Evolutionary conservation across 2,329 filamentous ascomycete species (phyloP).

Genomic region (Xylaria digitata): DNA sequence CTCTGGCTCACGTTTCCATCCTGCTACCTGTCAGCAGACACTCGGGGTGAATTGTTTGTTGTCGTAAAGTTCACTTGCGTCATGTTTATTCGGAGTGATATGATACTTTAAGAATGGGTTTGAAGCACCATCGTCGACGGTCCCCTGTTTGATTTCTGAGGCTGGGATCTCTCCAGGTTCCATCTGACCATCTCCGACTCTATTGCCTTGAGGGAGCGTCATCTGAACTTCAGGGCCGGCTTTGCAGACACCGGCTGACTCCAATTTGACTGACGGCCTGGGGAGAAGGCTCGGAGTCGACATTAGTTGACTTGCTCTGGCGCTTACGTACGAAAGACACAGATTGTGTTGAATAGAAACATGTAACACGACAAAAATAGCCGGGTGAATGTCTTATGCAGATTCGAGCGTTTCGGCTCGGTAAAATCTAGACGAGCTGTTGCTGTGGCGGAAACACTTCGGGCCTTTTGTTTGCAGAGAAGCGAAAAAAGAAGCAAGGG

Average conservation of each 20-base stretch:
- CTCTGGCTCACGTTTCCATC: slow-evolving; percentile 1
- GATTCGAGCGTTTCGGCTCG: background rate
- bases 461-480: background rate
- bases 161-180: slow-evolving; percentile 23
- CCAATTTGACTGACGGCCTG: background rate
- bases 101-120: slow-evolving; percentile 10
- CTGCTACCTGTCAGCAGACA: slow-evolving; percentile 18
- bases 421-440: background rate
- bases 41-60: background rate
- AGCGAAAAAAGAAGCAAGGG: background rate
- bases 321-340: background rate
- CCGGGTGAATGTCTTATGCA: background rate
- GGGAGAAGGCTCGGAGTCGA: background rate
- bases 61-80: slow-evolving; percentile 15
- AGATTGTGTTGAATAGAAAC: background rate
- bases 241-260: background rate
- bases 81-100: background rate
- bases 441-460: background rate
- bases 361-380: background rate
- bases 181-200: background rate
- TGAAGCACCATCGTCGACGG: background rate
- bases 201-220: background rate
- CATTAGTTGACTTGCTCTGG: slow-evolving; percentile 5
- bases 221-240: background rate
- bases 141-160: slow-evolving; percentile 17